phyloP scores from a whole-genome alignment of 768 basidiomycete genomes.

The Lentinus tigrinus region DNA sequence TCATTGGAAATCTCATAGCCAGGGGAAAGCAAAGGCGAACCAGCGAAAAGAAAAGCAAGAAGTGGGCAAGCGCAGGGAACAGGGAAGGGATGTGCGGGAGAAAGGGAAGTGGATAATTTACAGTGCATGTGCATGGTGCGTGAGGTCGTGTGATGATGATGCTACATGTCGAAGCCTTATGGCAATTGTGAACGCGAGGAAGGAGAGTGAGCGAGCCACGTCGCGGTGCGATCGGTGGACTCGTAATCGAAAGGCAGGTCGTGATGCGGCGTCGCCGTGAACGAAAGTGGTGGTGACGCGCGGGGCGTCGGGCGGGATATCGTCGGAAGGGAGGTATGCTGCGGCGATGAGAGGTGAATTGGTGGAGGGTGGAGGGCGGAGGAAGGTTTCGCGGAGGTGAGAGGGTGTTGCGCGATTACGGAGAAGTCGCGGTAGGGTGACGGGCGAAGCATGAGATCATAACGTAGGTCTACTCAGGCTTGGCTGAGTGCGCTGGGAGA shows the following conservation, averaged over 20 bases:
- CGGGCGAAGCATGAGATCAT: constrained; percentile 4
- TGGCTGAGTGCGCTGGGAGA: neutral
- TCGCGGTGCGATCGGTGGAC: neutral
- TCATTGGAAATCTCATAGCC: neutral
- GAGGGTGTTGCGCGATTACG: constrained; percentile 11
- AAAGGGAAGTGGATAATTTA: constrained; percentile 11
- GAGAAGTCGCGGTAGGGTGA: constrained; percentile 4
- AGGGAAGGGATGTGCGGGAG: neutral
- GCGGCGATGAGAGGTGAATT: neutral
- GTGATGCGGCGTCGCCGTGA: constrained; percentile 4
- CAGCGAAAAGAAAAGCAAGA: neutral
- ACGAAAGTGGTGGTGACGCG: constrained; percentile 1
- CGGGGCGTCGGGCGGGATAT: neutral
- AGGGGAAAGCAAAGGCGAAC: neutral
- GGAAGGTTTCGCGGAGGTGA: neutral
- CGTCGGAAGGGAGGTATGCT: neutral
- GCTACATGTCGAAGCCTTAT: constrained; percentile 1
- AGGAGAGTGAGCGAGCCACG: constrained; percentile 5
- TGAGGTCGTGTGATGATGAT: neutral
- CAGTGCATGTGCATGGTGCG: neutral
- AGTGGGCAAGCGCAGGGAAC: neutral
- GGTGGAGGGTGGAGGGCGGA: neutral
- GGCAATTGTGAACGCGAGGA: constrained; percentile 2
- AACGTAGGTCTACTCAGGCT: constrained; percentile 11
- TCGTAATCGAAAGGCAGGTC: neutral